These are phyloP conservation scores for Fusarium algeriense DNA, from an alignment of 2,329 filamentous ascomycete species.

Conservation along the genomic window DNA sequence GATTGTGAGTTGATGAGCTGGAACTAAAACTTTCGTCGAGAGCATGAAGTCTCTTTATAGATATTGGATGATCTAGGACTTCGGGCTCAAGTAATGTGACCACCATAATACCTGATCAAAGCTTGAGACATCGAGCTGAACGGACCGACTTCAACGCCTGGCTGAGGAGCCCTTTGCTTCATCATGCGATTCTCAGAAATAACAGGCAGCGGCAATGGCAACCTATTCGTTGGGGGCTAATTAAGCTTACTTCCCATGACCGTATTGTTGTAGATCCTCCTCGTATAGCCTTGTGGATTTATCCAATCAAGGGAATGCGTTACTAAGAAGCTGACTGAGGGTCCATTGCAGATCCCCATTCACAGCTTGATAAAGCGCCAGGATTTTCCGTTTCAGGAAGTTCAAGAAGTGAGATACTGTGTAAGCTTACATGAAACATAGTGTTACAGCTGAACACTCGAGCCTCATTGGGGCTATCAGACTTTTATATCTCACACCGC, in stretches of 20 bases:
- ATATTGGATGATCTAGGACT: fast-evolving
- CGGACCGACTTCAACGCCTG: not conserved
- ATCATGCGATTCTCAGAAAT: too few relatives aligned
- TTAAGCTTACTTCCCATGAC: not conserved
- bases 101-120: not conserved
- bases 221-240: not conserved
- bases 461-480: fast-evolving
- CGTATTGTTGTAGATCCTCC: not conserved
- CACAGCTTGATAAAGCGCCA: not conserved
- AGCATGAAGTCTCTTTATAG: not conserved
- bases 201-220: fast-evolving
- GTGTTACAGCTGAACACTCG: not conserved
- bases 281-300: not conserved
- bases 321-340: not conserved
- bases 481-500: fast-evolving
- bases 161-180: too few relatives aligned
- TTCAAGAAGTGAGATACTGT: not conserved
- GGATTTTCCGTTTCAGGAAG: not conserved
- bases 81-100: fast-evolving
- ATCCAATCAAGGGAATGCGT: not conserved
- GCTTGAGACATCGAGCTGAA: not conserved
- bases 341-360: not conserved
- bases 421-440: constrained; percentile 6
- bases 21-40: too few relatives aligned
- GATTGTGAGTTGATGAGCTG: not conserved